Percentiles rank a stretch among this genome's conserved stretches.
Conservation (phyloP, 164 flowering plant genomes). For the Echeveria elegans region DNA sequence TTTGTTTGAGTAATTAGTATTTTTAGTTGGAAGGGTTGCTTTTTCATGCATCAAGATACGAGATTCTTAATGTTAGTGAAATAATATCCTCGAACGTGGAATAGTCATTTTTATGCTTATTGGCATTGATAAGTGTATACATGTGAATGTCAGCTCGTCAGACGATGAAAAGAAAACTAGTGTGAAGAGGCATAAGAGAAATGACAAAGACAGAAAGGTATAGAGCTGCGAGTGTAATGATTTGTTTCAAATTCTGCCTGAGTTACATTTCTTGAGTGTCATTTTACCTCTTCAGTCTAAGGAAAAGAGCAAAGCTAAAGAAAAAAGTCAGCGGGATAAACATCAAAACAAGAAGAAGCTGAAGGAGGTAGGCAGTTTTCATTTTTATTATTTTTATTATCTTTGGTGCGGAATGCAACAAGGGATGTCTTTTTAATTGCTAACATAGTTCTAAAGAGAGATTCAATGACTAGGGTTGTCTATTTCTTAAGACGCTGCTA, state of each 20-base stretch:
- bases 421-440: background rate
- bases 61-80: background rate
- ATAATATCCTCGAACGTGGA: background rate
- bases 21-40: too few relatives aligned
- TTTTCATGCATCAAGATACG: background rate
- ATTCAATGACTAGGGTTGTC: background rate
- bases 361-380: conserved; percentile 66
- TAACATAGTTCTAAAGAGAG: too few relatives aligned
- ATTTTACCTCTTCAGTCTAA: conserved; percentile 16
- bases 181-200: conserved; percentile 38
- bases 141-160: background rate
- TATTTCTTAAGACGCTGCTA: background rate
- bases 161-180: background rate
- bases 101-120: too few relatives aligned
- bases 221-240: background rate
- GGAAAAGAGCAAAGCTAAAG: conserved; percentile 59
- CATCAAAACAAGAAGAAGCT: conserved; percentile 43
- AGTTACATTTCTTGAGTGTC: background rate
- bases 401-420: conserved; percentile 31
- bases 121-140: background rate
- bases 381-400: background rate
- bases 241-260: background rate
- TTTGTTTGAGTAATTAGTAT: too few relatives aligned
- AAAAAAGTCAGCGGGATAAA: conserved; percentile 50
- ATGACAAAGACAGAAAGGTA: conserved; percentile 58